Evolutionary conservation across 2,329 filamentous ascomycete genomes (phyloP).

Genomic region (Plenodomus biglobosus): DNA sequence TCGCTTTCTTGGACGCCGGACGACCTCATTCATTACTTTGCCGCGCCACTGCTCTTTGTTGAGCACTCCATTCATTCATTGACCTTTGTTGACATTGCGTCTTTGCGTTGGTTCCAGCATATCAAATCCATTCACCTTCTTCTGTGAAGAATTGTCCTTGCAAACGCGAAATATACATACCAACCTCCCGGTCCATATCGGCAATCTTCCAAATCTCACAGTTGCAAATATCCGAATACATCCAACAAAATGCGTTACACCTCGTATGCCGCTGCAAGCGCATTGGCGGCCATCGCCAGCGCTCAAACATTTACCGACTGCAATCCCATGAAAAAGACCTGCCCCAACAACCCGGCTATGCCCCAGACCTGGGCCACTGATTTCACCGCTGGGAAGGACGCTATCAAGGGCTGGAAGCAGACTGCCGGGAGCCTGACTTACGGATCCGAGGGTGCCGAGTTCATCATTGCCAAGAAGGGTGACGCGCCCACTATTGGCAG

Average conservation of each 20-base stretch:
- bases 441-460: constrained; percentile 50
- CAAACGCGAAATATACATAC: neutral
- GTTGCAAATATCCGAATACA: neutral
- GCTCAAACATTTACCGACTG: constrained; percentile 52
- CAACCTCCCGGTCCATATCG: neutral
- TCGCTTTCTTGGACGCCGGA: constrained; percentile 31
- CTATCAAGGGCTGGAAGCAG: constrained; percentile 44
- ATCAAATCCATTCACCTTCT: constrained; percentile 15
- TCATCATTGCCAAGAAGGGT: constrained; percentile 51
- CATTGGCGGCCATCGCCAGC: constrained; percentile 37
- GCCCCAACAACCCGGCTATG: constrained; percentile 50
- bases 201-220: neutral
- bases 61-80: constrained; percentile 30
- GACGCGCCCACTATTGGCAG: constrained; percentile 69
- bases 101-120: constrained; percentile 10
- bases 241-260: constrained; percentile 35
- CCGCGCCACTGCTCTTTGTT: constrained; percentile 24
- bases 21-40: constrained; percentile 31
- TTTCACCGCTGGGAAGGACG: constrained; percentile 46
- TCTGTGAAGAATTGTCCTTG: constrained; percentile 36
- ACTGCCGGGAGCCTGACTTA: constrained; percentile 50
- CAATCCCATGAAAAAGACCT: constrained; percentile 48
- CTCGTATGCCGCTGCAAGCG: constrained; percentile 29
- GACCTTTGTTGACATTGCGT: constrained; percentile 19
- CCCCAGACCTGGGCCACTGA: constrained; percentile 46